Conservation (phyloP, 345 rosid genomes). For the Carallia pectinifolia region DNA sequence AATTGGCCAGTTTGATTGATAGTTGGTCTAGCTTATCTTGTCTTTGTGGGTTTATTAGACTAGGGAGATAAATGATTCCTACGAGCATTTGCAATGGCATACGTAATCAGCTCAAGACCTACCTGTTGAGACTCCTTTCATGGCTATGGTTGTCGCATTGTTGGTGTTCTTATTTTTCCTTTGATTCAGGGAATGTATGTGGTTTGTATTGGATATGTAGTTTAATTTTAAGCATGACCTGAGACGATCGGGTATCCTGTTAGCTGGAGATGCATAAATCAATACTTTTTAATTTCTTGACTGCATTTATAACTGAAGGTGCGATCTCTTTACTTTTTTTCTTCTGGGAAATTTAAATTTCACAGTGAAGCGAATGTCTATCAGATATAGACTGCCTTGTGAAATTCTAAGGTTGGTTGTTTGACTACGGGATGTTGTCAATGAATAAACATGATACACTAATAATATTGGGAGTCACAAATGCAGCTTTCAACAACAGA, state of each 20-base stretch:
- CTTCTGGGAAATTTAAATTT: no score
- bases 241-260: no score
- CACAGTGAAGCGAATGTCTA: neutral
- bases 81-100: neutral
- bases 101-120: no score
- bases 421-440: neutral
- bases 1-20: no score
- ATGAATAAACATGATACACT: neutral
- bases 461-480: constrained; percentile 2
- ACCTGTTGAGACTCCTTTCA: neutral
- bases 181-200: neutral
- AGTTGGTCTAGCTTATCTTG: no score
- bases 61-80: neutral
- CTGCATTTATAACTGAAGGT: no score
- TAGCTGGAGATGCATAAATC: no score
- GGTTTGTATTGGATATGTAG: no score
- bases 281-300: no score
- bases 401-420: neutral
- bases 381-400: neutral
- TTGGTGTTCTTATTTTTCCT: neutral
- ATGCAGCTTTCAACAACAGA: constrained; percentile 3
- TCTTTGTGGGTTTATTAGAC: neutral
- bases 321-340: no score
- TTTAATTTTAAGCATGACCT: no score
- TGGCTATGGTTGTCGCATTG: no score